Conservation (phyloP, 192 early-diverging fungal genomes). For the Coemansia sp. region DNA sequence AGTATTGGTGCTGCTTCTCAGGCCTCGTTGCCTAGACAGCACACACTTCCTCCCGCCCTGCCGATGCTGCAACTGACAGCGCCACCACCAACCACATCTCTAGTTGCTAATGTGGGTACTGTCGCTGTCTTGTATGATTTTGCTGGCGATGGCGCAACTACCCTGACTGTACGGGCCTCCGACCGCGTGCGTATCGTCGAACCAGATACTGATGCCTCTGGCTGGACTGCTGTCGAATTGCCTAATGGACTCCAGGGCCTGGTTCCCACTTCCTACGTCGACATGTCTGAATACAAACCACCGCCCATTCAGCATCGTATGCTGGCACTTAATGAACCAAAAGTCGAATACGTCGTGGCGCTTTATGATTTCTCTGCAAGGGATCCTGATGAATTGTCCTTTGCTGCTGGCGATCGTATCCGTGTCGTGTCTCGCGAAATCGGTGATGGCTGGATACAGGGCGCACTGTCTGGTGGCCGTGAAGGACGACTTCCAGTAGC, state of each 20-base stretch:
- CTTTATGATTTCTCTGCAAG: constrained; percentile 41
- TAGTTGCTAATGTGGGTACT: neutral
- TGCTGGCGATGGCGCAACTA: constrained; percentile 39
- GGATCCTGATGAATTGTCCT: constrained; percentile 32
- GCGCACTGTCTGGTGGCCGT: neutral
- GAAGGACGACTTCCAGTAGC: constrained; percentile 34
- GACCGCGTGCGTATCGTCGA: constrained; percentile 33
- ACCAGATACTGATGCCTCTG: constrained; percentile 32
- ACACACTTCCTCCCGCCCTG: neutral
- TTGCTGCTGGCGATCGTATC: constrained; percentile 32
- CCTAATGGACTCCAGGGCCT: constrained; percentile 32
- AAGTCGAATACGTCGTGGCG: constrained; percentile 22
- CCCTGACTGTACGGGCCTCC: constrained; percentile 30
- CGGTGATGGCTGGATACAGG: constrained; percentile 40
- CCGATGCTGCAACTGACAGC: neutral
- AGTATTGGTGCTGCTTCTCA: neutral
- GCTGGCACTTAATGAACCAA: neutral
- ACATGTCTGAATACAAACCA: constrained; percentile 24
- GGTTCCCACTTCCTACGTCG: constrained; percentile 46
- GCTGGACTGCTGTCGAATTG: constrained; percentile 27
- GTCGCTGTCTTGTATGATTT: constrained; percentile 36
- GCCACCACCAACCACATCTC: neutral
- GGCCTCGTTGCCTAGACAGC: neutral
- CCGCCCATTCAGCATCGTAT: neutral
- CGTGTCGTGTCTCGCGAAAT: constrained; percentile 30